Evolutionary conservation across 108 stramenopile genomes (phyloP), one percentile per base, ranked within the genome.

Genomic region (Stephanodiscus minutulus): DNA sequence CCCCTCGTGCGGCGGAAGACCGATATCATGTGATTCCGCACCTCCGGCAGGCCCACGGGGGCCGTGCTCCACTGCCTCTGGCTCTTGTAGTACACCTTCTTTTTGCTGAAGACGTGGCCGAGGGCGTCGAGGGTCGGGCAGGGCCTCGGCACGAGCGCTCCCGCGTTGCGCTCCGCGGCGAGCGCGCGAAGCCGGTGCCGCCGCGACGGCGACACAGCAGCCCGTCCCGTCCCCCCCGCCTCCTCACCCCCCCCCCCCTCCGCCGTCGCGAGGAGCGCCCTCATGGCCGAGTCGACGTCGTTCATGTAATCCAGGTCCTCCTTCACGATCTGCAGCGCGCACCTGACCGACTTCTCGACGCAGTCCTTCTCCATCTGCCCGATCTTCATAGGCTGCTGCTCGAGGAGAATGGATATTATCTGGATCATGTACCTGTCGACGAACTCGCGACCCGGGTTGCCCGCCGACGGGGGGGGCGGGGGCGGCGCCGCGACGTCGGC

Each of bases 321-420:
- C 17, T 82, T 80, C 29, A 91, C 68, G 46, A 95, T 91, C 9
- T 48, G 29, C 17, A 92, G 67, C 4, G 91, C 93, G 8, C 74
- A 54, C 6, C 65, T 22, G 9, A 96, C 57, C 33, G 76, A 76
- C 29, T 93, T 90, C 70, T 95, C 88, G 0, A 96, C 91, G 62
- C 96, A 96, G 21, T 78, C 82, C 11, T 82, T 77, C 72, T 96
- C 93, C 41, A 72, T 67, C 35, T 56, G 57, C 0, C 91, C 92
- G 69, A 93, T 92, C 70, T 89, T 91, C 20, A 67, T 52, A 9
- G 88, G 88, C 13, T 87, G 70, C 62, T 96, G 96, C 62, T 96
- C 93, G 20, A 96, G 72, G 13, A 96, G 72, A 61, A 94, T 94
- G 47, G 79, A 73, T 44, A 94, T 83, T 55, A 96, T 87, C 46